Conservation (phyloP, 805 yeast species). For the Candida sithepensis region DNA sequence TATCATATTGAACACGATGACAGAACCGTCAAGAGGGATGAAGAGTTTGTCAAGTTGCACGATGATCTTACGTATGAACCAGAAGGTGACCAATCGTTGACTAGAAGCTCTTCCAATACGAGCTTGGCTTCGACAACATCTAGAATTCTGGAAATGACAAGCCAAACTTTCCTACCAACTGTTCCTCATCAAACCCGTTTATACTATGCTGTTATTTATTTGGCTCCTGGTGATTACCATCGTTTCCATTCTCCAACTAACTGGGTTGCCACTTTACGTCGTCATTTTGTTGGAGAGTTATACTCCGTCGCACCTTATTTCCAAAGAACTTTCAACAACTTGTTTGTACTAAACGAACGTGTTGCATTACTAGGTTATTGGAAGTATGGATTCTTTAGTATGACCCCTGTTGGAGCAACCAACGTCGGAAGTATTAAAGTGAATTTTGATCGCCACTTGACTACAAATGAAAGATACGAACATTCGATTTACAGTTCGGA, state of each 20-base stretch:
- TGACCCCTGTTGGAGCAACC: slow-evolving; percentile 99
- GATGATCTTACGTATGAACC: slow-evolving; percentile 43
- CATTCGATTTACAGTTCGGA: slow-evolving; percentile 30
- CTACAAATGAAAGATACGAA: slow-evolving; percentile 73
- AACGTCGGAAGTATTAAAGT: slow-evolving; percentile 94
- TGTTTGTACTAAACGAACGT: slow-evolving; percentile 90
- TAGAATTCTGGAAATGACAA: slow-evolving; percentile 21
- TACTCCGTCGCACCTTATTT: slow-evolving; percentile 96
- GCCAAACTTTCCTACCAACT: slow-evolving; percentile 6
- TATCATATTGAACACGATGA: slow-evolving; percentile 41
- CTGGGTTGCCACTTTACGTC: slow-evolving; percentile 92
- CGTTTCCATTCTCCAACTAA: slow-evolving; percentile 93
- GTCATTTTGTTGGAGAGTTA: slow-evolving; percentile 94
- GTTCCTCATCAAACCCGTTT: slow-evolving; percentile 31
- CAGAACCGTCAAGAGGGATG: slow-evolving; percentile 10
- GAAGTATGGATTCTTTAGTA: slow-evolving; percentile 95
- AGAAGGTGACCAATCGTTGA: slow-evolving; percentile 64
- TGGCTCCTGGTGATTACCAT: slow-evolving; percentile 98
- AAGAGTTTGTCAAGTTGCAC: slow-evolving; percentile 16
- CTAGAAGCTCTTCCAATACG: slow-evolving; percentile 7
- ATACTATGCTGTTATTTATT: slow-evolving; percentile 85
- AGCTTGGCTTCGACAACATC: slow-evolving; percentile 21
- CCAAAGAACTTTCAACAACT: slow-evolving; percentile 79
- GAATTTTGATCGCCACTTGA: slow-evolving; percentile 85
- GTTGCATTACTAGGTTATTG: slow-evolving; percentile 94